phyloP scores from a whole-genome alignment of 768 basidiomycete species.

The Sporobolomyces roseus region DNA sequence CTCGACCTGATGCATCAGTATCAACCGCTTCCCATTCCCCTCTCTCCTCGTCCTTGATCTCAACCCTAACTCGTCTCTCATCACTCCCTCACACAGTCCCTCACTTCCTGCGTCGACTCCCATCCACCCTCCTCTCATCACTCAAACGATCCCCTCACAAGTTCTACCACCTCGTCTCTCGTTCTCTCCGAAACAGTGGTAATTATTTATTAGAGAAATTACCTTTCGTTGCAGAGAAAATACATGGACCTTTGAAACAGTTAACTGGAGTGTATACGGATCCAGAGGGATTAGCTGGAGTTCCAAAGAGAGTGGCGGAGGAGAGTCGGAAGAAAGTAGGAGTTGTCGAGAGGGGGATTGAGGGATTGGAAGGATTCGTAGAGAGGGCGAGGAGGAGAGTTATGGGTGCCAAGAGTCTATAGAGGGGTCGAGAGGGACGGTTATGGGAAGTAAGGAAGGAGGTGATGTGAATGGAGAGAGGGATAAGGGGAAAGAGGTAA shows the following conservation, averaged over 20 bases:
- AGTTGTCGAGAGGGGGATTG: no score
- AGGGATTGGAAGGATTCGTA: no score
- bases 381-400: no score
- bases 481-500: no score
- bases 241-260: background rate
- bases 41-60: background rate
- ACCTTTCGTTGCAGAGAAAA: background rate
- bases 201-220: constrained; percentile 6
- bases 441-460: no score
- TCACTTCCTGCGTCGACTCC: constrained; percentile 3
- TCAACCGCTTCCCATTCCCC: background rate
- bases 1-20: background rate
- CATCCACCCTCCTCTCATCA: background rate
- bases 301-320: no score
- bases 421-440: no score
- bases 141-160: background rate
- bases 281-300: no score
- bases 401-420: no score
- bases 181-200: background rate
- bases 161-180: background rate
- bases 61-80: background rate
- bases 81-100: background rate
- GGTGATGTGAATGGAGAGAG: no score
- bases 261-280: background rate
- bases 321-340: no score